A percentile compares a stretch with the other conserved stretches of the same genome.
These are phyloP conservation scores for Starmerella vaccinii DNA, from an alignment of 805 yeast genomes.

Conservation along the genomic window DNA sequence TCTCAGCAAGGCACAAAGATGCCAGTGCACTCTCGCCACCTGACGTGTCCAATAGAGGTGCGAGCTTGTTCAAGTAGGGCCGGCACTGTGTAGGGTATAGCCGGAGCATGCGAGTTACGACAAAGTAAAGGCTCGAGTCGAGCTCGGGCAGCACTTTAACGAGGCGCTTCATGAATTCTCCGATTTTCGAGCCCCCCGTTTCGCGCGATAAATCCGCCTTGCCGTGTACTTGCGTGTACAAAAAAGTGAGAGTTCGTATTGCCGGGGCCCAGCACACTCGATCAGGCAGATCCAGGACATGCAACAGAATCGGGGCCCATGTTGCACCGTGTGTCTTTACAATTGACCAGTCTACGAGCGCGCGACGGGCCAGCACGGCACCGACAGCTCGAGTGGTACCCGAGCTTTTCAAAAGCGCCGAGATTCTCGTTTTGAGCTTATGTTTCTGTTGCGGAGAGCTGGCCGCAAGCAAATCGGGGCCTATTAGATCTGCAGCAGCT, in stretches of 20 bases:
- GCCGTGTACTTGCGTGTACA: slow-evolving; percentile 39
- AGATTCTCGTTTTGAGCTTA: slow-evolving; percentile 28
- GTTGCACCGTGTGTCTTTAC: slow-evolving; percentile 33
- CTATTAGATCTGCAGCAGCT: slow-evolving; percentile 7
- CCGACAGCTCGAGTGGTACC: slow-evolving; percentile 35
- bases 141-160: slow-evolving; percentile 23
- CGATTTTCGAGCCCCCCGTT: slow-evolving; percentile 66
- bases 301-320: slow-evolving; percentile 34
- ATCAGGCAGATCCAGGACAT: slow-evolving; percentile 33
- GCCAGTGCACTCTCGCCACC: slow-evolving; percentile 15
- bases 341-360: slow-evolving; percentile 26
- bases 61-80: slow-evolving; percentile 19
- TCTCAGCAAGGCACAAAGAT: slow-evolving; percentile 18
- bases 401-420: slow-evolving; percentile 32
- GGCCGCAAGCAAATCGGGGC: slow-evolving; percentile 5
- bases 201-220: slow-evolving; percentile 81
- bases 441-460: slow-evolving; percentile 22
- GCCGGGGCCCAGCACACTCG: slow-evolving; percentile 28
- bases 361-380: slow-evolving; percentile 27
- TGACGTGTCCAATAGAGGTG: not conserved
- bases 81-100: slow-evolving; percentile 25
- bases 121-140: not conserved
- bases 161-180: slow-evolving; percentile 41
- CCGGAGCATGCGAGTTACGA: slow-evolving; percentile 12
- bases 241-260: slow-evolving; percentile 24